Evolutionary conservation across 2,329 filamentous ascomycete genomes (phyloP), one percentile per base, ranked within the genome.

Genomic region (Grosmannia serpens): DNA sequence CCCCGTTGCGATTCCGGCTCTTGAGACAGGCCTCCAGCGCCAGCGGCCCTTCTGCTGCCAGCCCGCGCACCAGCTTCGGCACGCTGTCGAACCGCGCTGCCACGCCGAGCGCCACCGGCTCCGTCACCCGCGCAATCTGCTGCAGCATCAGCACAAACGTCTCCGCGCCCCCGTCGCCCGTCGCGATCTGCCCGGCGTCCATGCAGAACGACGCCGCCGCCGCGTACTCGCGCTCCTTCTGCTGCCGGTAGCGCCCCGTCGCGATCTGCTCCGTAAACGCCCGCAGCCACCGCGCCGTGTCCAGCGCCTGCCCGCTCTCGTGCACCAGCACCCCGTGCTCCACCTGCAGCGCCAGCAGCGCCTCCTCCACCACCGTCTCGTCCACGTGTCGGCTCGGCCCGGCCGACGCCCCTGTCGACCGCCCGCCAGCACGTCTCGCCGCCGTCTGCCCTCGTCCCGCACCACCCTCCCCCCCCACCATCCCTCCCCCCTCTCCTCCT

Each of bases 221-320:
- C 57, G 74, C 75, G 63, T 72, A 72, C 54, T 71, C 69, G 38
- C 71, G 70, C 58, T 83, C 79, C 26, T 72, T 71, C 64, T 78
- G 76, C 56, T 74, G 79, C 62, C 82, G 82, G 69, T 91, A 91
- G 0, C 87, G 88, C 26, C 87, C 83, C 1, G 85, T 88, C 9
- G 86, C 87, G 54, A 92, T 84, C 67, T 92, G 86, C 66, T 91
- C 86, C 0, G 89, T 92, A 65, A 91, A 89, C 38, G 80, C 76
- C 33, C 79, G 74, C 33, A 91, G 83, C 85, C 87, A 89, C 64
- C 86, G 80, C 2, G 87, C 86, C 1, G 86, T 88, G 65, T 90
- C 86, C 0, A 80, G 67, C 0, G 79, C 66, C 2, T 74, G 70
- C 17, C 70, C 71, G 1, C 86, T 88, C 68, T 92, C 87, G 67